Evolutionary conservation across 164 flowering plant genomes (phyloP).

Genomic region (Brasenia schreberi): DNA sequence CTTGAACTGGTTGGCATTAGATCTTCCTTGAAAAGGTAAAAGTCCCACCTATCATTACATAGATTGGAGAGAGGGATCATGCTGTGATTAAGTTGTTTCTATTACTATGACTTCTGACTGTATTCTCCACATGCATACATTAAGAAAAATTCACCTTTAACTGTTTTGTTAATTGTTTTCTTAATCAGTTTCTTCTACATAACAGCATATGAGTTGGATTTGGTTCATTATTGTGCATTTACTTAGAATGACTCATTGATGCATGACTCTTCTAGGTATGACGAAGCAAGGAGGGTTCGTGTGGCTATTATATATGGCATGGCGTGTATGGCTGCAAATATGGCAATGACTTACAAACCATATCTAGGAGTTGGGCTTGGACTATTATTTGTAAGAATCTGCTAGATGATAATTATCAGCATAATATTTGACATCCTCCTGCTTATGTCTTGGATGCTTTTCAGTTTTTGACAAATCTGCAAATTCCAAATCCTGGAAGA

Average conservation of each 20-base stretch:
- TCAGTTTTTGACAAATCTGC: conserved; percentile 66
- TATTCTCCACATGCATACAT: no score
- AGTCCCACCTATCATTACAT: background rate
- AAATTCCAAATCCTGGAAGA: conserved; percentile 94
- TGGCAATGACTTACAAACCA: conserved; percentile 92
- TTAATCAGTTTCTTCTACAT: background rate
- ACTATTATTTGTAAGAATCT: conserved; percentile 59
- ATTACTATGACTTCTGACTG: no score
- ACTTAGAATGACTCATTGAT: background rate
- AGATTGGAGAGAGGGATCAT: no score
- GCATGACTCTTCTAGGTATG: conserved; percentile 38
- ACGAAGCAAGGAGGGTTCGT: conserved; percentile 59
- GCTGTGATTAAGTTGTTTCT: no score
- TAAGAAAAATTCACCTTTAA: no score
- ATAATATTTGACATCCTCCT: background rate
- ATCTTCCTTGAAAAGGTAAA: conserved; percentile 59
- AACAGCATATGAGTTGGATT: background rate
- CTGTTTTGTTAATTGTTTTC: no score
- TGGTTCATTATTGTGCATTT: background rate
- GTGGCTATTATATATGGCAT: conserved; percentile 81
- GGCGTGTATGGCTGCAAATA: conserved; percentile 91
- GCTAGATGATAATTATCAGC: background rate
- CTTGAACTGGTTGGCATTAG: conserved; percentile 61
- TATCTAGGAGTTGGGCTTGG: conserved; percentile 95
- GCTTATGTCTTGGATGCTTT: background rate